phyloP scores from a whole-genome alignment of 2,329 filamentous ascomycete species.

The Teratosphaeria gauchensis region DNA sequence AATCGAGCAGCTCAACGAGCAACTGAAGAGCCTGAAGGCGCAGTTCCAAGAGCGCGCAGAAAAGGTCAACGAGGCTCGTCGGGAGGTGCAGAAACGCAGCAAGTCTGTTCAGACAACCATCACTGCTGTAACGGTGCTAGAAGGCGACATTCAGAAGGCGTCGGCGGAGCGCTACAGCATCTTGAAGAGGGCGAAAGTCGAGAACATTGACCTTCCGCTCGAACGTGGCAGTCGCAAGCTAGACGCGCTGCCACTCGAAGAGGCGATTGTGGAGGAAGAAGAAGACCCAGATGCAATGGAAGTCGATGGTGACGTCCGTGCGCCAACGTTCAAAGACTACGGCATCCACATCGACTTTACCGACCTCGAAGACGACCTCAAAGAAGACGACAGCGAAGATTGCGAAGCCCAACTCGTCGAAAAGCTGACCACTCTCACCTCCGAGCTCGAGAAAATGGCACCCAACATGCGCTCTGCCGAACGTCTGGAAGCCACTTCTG shows the following conservation, averaged over 20 bases:
- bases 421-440: slow-evolving; percentile 61
- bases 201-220: slow-evolving; percentile 82
- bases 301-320: slow-evolving; percentile 59
- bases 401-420: slow-evolving; percentile 69
- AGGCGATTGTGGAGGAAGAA: slow-evolving; percentile 55
- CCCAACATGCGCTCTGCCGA: slow-evolving; percentile 96
- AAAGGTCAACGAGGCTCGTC: slow-evolving; percentile 66
- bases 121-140: slow-evolving; percentile 67
- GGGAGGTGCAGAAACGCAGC: slow-evolving; percentile 72
- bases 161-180: slow-evolving; percentile 74
- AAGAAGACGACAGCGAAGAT: slow-evolving; percentile 61
- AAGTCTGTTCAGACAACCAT: slow-evolving; percentile 70
- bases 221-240: slow-evolving; percentile 58
- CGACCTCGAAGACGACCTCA: slow-evolving; percentile 69
- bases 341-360: slow-evolving; percentile 86
- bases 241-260: slow-evolving; percentile 79
- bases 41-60: slow-evolving; percentile 61
- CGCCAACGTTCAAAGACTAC: slow-evolving; percentile 66
- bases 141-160: slow-evolving; percentile 77
- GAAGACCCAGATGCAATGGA: slow-evolving; percentile 83
- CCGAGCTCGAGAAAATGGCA: slow-evolving; percentile 84
- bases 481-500: slow-evolving; percentile 75
- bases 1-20: slow-evolving; percentile 64
- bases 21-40: slow-evolving; percentile 58
- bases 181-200: slow-evolving; percentile 81